Evolutionary conservation across 2,329 filamentous ascomycete species (phyloP).

Genomic region (Diaporthe aspalathi): DNA sequence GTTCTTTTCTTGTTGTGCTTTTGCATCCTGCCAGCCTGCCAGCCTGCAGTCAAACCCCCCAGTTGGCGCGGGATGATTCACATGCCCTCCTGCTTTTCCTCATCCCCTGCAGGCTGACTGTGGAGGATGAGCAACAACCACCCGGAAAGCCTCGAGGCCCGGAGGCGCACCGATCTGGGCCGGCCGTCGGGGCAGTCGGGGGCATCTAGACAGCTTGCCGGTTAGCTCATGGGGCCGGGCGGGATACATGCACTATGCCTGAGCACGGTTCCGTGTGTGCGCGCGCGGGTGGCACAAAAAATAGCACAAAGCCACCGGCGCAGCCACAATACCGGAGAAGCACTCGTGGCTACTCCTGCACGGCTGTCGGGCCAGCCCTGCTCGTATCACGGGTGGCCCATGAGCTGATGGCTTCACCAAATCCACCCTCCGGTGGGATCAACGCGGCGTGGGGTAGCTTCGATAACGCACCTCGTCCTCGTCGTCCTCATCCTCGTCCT

Average conservation of each 20-base stretch:
- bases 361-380: conserved; percentile 9
- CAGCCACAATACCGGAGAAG: conserved; percentile 3
- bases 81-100: background rate
- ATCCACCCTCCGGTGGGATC: conserved; percentile 19
- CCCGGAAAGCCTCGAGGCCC: background rate
- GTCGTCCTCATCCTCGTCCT: background rate
- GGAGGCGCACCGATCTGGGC: background rate
- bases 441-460: conserved; percentile 32
- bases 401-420: conserved; percentile 28
- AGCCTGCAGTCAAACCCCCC: too few relatives aligned
- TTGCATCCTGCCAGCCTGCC: background rate
- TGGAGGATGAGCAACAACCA: background rate
- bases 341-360: background rate
- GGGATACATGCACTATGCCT: background rate
- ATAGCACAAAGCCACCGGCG: too few relatives aligned
- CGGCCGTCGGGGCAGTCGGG: background rate
- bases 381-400: conserved; percentile 15
- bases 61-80: background rate
- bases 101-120: conserved; percentile 5
- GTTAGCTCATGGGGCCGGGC: background rate
- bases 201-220: background rate
- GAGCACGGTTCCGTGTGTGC: background rate
- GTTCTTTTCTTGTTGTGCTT: background rate
- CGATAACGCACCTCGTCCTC: background rate
- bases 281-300: background rate